Base-by-base conservation (phyloP, 2,329 filamentous ascomycete genomes). In the Fusarium udum region DNA sequence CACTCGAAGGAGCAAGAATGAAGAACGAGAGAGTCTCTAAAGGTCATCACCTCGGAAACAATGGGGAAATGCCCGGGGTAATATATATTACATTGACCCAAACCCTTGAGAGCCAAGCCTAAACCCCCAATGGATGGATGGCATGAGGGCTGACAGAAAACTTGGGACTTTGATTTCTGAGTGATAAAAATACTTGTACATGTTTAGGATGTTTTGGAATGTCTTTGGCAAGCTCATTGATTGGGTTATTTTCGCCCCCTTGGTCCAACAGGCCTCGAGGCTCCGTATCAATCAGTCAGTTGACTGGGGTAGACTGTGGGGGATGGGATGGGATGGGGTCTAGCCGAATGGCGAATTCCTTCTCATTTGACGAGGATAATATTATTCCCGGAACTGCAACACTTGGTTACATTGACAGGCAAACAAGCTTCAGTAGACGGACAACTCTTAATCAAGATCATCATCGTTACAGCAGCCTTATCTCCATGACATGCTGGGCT, bases 251-350 rank as follows among this genome's bases (percentile, higher is more conserved):
- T 52, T 36, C 49, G 49, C 13, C 9, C 13, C 49, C 32, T 32
- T 32, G 7, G 15, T n/a, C 28, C 22, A 32, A 32, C 32, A 13
- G 46, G 22, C 22, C 46, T 49, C 22, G 28, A 49, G 28, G 22
- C 28, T 10, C 26, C 34, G 32, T 52, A 67, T 67, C 64, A 67
- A 69, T 69, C 64, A 58, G 62, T 62, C 62, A 39, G 39, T 64
- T 42, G 66, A 49, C 65, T 56, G 59, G 67, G 67, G 59, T 69
- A 56, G 39, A 53, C 55, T 73, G 72, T 75, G 72, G 72, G 72
- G 72, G 69, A 57, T 26, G 26, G 26, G 69, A 57, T 26, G 26
- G 26, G 26, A 26, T 56, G 53, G 20, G 43, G 64, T 39, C 64
- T 51, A 63, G 43, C 43, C 58, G 39, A 59, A 73, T 75, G 62